Evolutionary conservation across 805 yeast genomes (phyloP), one percentile per base, ranked within the genome.

Genomic region (Metschnikowia peoriensis): DNA sequence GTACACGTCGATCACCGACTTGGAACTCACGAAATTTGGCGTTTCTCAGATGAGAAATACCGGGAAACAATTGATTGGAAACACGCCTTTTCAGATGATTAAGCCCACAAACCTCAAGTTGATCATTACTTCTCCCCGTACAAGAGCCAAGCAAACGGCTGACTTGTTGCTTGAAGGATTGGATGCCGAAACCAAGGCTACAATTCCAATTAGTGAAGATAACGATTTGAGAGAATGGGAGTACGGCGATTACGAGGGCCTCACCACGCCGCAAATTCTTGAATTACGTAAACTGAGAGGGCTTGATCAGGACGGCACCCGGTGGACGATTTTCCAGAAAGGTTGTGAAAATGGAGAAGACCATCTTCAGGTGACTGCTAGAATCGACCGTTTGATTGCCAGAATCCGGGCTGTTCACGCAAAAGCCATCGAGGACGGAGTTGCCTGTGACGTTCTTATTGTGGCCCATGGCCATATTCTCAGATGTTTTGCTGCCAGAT

Each of bases 381-480:
- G 98, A 65, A 72, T 93, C 44, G 96, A 93, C 61, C 67, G 80
- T 38, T 79, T 86, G 45, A 89, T 93, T 62, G 76, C 70, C 1
- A 79, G 83, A 56, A 82, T 93, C 59, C 83, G 82, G 55, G 72
- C 70, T 46, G 67, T 86, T 51, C 96, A 89, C 65, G 66, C 66
- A 45, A 62, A 72, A 44, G 84, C 86, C 6, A 65, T 85, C 38
- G 80, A 73, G 7, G 68, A 71, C 4, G 71, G 79, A 35, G 76
- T 74, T 50, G 69, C 84, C 10, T 82, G 89, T 58, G 97, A 92
- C 66, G 81, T 92, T 38, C 63, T 92, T 56, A 85, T 91, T 8
- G 86, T 92, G 54, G 97, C 93, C 10, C 98, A 93, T 66, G 98
- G 98, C 42, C 98, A 93, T 64, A 88, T 92, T 46, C 74, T 93